These are phyloP conservation scores for Chrysoporthe austroafricana DNA, from an alignment of 2,329 filamentous ascomycete genomes.

Conservation along the genomic window DNA sequence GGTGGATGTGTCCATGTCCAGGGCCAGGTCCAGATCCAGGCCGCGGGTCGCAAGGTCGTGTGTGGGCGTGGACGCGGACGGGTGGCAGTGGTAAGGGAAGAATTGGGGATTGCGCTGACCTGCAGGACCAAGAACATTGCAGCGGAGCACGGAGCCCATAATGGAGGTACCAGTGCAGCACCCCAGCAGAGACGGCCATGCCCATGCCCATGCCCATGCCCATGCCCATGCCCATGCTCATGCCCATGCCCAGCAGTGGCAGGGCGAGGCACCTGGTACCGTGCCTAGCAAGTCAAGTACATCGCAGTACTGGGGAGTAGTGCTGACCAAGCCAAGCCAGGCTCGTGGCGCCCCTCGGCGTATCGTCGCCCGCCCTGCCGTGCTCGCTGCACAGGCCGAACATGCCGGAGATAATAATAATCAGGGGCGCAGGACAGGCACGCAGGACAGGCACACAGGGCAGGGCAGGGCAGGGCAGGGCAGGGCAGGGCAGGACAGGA, in stretches of 20 bases:
- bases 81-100: background rate
- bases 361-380: background rate
- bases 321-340: background rate
- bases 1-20: slow-evolving; percentile 13
- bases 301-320: background rate
- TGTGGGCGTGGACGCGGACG: background rate
- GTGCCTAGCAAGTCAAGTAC: background rate
- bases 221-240: background rate
- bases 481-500: too few relatives aligned
- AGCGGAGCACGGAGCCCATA: background rate
- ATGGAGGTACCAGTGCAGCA: background rate
- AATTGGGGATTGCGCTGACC: slow-evolving; percentile 8
- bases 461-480: too few relatives aligned
- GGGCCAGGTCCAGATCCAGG: background rate
- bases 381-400: background rate
- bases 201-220: background rate
- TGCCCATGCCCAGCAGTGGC: background rate
- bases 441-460: background rate
- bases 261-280: too few relatives aligned
- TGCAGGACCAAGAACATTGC: slow-evolving; percentile 5
- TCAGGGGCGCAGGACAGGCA: background rate
- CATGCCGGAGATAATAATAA: background rate
- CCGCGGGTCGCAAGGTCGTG: background rate
- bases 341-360: background rate
- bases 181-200: background rate